These are phyloP conservation scores for Lodderomyces jiufengensis DNA, from an alignment of 1,139 yeast genomes.

Conservation along the genomic window DNA sequence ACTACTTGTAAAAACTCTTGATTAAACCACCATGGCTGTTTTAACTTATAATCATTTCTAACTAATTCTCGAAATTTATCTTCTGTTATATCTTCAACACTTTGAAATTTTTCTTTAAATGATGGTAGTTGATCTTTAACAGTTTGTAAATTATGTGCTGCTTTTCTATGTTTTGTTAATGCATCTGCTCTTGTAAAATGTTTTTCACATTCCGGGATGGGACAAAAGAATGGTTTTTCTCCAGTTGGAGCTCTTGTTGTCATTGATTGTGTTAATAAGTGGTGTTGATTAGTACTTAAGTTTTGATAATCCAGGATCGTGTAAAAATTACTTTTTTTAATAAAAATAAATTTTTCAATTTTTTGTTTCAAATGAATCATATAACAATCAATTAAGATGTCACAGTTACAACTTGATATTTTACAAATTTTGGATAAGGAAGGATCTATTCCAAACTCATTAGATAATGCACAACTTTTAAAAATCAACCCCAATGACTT, in stretches of 20 bases:
- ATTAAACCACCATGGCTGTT: constrained; percentile 46
- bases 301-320: too few species aligned
- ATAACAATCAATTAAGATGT: too few species aligned
- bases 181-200: constrained; percentile 60
- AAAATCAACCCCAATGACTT: constrained; percentile 37
- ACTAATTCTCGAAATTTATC: constrained; percentile 26
- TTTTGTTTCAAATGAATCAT: too few species aligned
- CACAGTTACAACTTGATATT: too few species aligned
- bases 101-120: constrained; percentile 21
- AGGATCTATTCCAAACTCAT: constrained; percentile 62
- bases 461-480: constrained; percentile 48
- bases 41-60: constrained; percentile 32
- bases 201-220: constrained; percentile 66
- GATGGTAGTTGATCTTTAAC: constrained; percentile 33
- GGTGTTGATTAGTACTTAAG: too few species aligned
- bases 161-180: constrained; percentile 58
- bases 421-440: too few species aligned
- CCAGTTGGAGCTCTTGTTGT: constrained; percentile 33
- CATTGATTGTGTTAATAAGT: too few species aligned
- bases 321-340: too few species aligned
- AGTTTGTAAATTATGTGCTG: constrained; percentile 54
- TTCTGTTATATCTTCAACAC: constrained; percentile 22
- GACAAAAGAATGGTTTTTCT: constrained; percentile 64
- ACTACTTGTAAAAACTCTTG: constrained; percentile 19
- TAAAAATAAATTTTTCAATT: too few species aligned